A percentile compares a stretch with the other conserved stretches of the same genome.
phyloP scores from a whole-genome alignment of 2,329 filamentous ascomycete genomes.

The Canariomyces notabilis region DNA sequence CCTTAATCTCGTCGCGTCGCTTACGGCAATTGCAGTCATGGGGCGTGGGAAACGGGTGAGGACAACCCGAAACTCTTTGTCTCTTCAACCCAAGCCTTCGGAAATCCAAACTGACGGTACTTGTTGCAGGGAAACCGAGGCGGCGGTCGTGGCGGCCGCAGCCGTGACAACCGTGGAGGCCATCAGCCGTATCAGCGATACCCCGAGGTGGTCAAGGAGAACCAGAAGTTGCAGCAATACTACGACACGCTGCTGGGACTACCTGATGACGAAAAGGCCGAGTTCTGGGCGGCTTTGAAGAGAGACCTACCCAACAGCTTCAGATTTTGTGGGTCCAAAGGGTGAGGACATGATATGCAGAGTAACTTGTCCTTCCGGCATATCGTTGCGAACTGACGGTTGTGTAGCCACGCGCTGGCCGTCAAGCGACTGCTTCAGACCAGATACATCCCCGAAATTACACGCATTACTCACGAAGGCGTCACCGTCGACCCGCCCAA shows the following conservation, averaged over 20 bases:
- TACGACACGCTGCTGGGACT: conserved; percentile 77
- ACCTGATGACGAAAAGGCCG: conserved; percentile 68
- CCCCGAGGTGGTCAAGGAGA: conserved; percentile 66
- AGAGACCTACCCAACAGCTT: conserved; percentile 94
- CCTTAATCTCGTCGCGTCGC: conserved; percentile 10
- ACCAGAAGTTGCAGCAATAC: conserved; percentile 79
- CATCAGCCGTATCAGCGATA: conserved; percentile 45
- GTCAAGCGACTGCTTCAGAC: conserved; percentile 85
- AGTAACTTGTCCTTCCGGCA: background rate
- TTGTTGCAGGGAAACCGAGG: conserved; percentile 24
- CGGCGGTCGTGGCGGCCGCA: conserved; percentile 29
- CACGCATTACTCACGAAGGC: conserved; percentile 78
- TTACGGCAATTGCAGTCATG: conserved; percentile 18
- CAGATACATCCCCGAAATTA: conserved; percentile 86
- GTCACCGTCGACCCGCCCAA: conserved; percentile 74
- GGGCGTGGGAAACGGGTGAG: conserved; percentile 23
- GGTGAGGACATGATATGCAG: conserved; percentile 44
- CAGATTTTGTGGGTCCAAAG: conserved; percentile 92
- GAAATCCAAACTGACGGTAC: conserved; percentile 4
- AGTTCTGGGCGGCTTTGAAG: conserved; percentile 79
- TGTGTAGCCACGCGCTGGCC: conserved; percentile 72
- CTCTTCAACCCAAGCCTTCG: background rate
- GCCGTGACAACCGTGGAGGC: conserved; percentile 31
- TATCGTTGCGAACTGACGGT: background rate
- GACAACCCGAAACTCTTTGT: background rate